Conservation (phyloP, 1,284 basidiomycete genomes). For the Moesziomyces globuligerus region DNA sequence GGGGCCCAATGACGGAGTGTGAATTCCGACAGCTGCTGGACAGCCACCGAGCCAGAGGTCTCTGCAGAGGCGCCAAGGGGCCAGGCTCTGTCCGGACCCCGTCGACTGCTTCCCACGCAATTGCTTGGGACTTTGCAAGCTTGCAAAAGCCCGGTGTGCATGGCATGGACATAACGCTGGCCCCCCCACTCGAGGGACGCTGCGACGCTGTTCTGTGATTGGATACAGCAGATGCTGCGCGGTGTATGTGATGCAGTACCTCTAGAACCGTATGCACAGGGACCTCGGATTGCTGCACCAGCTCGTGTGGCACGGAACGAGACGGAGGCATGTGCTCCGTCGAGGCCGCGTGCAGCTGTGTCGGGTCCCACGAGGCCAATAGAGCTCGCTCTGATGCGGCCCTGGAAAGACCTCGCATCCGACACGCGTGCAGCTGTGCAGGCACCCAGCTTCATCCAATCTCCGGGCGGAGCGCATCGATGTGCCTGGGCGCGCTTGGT, state of each 20-base stretch:
- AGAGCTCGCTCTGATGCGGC: not conserved
- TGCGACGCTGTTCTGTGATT: not conserved
- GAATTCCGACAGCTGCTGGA: no score
- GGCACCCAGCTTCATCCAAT: no score
- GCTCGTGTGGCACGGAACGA: not conserved
- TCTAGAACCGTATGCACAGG: not conserved
- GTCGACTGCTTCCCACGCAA: not conserved
- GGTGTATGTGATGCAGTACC: not conserved
- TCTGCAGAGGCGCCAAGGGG: not conserved
- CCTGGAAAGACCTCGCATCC: no score
- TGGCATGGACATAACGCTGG: not conserved
- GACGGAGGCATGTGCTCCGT: not conserved
- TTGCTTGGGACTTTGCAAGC: not conserved
- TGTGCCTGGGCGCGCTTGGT: no score
- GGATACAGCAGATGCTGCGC: not conserved
- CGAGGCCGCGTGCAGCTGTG: not conserved
- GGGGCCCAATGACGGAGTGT: not conserved
- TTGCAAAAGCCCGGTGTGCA: not conserved
- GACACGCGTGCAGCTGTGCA: no score
- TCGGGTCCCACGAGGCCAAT: not conserved
- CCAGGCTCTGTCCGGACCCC: not conserved
- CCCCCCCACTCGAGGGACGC: not conserved
- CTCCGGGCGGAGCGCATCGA: not conserved
- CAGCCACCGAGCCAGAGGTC: no score
- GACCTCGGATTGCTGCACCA: not conserved